phyloP scores from a whole-genome alignment of 352 stramenopile genomes.

The Pythium insidiosum region DNA sequence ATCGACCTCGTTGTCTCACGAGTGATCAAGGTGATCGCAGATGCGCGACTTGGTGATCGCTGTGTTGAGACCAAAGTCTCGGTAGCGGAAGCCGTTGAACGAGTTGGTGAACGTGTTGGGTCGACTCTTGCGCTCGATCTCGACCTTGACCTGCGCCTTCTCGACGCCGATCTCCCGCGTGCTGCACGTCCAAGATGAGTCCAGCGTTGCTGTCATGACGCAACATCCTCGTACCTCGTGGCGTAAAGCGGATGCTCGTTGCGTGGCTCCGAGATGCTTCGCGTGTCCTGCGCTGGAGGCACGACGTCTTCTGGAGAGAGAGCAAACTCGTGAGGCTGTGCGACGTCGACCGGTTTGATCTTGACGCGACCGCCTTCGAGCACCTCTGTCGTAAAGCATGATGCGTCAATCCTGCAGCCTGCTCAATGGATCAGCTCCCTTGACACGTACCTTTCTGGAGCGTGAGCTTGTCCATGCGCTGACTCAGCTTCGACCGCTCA shows the following conservation, averaged over 20 bases:
- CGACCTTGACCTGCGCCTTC: conserved; percentile 66
- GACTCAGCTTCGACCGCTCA: conserved; percentile 50
- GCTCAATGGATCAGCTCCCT: not conserved
- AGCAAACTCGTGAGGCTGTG: conserved; percentile 37
- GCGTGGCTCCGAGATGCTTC: conserved; percentile 48
- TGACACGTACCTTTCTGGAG: conserved; percentile 45
- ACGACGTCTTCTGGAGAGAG: conserved; percentile 47
- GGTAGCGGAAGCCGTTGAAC: conserved; percentile 83
- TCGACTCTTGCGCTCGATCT: conserved; percentile 46
- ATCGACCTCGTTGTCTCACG: too few species aligned
- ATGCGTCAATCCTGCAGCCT: not conserved
- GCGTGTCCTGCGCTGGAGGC: conserved; percentile 41
- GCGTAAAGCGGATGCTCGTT: conserved; percentile 61
- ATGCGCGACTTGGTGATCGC: conserved; percentile 75
- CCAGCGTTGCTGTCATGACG: not conserved
- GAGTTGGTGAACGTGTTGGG: conserved; percentile 75
- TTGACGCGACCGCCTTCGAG: conserved; percentile 38
- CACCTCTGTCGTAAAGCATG: conserved; percentile 29
- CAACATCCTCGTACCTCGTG: conserved; percentile 60
- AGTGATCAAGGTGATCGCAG: conserved; percentile 67
- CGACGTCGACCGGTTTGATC: conserved; percentile 45
- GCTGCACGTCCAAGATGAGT: too few species aligned
- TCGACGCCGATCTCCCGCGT: conserved; percentile 64
- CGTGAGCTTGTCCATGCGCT: conserved; percentile 69
- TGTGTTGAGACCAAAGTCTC: conserved; percentile 77